Base-by-base conservation (phyloP, 805 yeast species). In the Lipomyces sp. region DNA sequence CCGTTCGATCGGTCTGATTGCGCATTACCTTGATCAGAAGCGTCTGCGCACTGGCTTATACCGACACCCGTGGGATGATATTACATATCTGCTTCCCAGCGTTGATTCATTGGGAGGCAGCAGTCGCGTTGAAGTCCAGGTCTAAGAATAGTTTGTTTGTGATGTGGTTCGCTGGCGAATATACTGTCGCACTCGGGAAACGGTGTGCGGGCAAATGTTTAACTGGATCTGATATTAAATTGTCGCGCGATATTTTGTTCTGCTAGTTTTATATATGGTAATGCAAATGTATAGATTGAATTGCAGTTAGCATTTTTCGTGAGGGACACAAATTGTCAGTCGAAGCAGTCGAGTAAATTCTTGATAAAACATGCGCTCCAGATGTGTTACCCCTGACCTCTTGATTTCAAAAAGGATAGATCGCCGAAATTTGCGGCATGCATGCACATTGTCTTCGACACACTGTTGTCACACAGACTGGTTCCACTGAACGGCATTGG, bases 11-110 rank as follows among this genome's bases (percentile, higher is more conserved):
- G 83, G 83, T 74, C 73, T 80, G 66, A 80, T 80, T 74, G 83
- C 82, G 61, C 83, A 80, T 72, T 81, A 80, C 65, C 76, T 80
- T 55, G 83, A 80, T 69, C 83, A 80, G 76, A 80, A 80, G 81
- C 76, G 83, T 59, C 77, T 80, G 72, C 78, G 80, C 75, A 80
- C 83, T 56, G 83, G 83, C 35, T 75, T 80, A 35, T 80, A 80
- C 77, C 76, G 83, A 60, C 83, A 80, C 71, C 83, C 84, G 15
- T 81, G 83, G 83, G 83, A 80, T 67, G 83, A 80, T 67, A 80
- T 80, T 71, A 81, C 83, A 64, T 80, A 80, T 56, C 37, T 67
- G 59, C 61, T 67, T 15, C 71, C 71, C 8, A 60, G 64, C 5
- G 59, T 57, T 32, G 66, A 66, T 18, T 60, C 66, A 53, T 37